phyloP scores from a whole-genome alignment of 768 basidiomycete genomes.

The Sistotremastrum niveocremeum region DNA sequence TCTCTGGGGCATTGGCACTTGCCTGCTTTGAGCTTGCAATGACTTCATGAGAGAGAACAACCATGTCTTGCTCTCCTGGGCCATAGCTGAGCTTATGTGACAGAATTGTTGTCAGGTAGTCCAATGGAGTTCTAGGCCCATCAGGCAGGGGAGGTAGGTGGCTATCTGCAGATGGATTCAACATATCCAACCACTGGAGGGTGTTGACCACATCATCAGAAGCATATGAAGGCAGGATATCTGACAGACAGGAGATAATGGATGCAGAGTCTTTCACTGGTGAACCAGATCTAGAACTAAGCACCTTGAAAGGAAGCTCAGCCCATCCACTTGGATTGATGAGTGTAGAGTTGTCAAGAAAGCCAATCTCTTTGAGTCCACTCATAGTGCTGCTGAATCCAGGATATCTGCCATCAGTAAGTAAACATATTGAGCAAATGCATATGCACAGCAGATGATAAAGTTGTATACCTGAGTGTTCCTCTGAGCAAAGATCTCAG shows the following conservation, averaged over 20 bases:
- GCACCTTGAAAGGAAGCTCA: conserved; percentile 19
- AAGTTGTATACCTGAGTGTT: conserved; percentile 49
- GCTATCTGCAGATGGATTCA: no score
- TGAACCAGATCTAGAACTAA: conserved; percentile 8
- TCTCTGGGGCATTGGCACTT: conserved; percentile 1
- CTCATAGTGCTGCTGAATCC: conserved; percentile 69
- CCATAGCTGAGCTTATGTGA: conserved; percentile 57
- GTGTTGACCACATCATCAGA: conserved; percentile 3
- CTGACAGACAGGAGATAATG: conserved; percentile 9
- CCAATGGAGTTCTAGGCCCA: conserved; percentile 39
- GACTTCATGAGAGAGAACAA: conserved; percentile 76
- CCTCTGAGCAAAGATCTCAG: conserved; percentile 67
- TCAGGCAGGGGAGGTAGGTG: conserved; percentile 31
- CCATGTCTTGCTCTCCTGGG: conserved; percentile 69
- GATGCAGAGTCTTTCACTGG: background rate
- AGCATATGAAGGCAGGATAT: conserved; percentile 9
- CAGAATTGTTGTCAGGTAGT: conserved; percentile 62
- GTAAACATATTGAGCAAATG: background rate
- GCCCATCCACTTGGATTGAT: background rate
- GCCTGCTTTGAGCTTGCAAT: conserved; percentile 25
- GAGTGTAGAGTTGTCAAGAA: conserved; percentile 32
- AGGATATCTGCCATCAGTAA: conserved; percentile 46
- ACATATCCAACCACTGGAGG: background rate
- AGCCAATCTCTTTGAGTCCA: conserved; percentile 54
- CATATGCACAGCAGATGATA: background rate